Evolutionary conservation across 768 basidiomycete genomes (phyloP).

Genomic region (Heimioporus sp.): DNA sequence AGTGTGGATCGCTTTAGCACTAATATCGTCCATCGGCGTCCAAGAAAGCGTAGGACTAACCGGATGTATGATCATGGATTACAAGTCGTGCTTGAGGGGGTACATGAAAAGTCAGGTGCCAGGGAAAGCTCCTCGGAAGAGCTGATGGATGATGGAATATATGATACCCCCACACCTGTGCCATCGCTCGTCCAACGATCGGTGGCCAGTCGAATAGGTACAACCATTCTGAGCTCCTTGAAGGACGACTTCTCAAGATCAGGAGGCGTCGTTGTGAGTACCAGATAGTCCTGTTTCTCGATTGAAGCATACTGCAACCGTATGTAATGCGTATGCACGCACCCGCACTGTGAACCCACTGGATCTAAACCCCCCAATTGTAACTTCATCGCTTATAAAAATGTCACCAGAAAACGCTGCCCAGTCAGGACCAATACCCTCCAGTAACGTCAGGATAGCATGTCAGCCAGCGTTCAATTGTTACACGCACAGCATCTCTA

Average conservation of each 20-base stretch:
- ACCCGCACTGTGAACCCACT: slow-evolving; percentile 66
- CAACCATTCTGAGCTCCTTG: slow-evolving; percentile 53
- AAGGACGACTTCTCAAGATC: slow-evolving; percentile 56
- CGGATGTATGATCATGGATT: too few species aligned
- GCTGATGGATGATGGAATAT: slow-evolving; percentile 10
- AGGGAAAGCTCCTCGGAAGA: slow-evolving; percentile 25
- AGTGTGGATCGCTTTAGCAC: not conserved
- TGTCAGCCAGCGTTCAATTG: not conserved
- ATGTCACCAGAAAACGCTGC: slow-evolving; percentile 64
- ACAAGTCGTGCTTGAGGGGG: not conserved
- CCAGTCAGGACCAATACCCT: slow-evolving; percentile 68
- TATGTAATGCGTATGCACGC: slow-evolving; percentile 10
- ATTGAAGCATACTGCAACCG: not conserved
- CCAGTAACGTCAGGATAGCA: slow-evolving; percentile 7
- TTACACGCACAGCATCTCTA: slow-evolving; percentile 47
- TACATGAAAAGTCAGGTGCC: slow-evolving; percentile 10
- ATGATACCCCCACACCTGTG: slow-evolving; percentile 11
- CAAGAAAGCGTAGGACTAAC: not conserved
- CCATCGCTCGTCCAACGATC: slow-evolving; percentile 51
- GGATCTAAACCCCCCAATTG: slow-evolving; percentile 62
- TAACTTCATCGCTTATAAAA: slow-evolving; percentile 43
- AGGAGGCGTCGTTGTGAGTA: slow-evolving; percentile 58
- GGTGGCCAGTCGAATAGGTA: slow-evolving; percentile 67
- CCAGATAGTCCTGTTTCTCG: slow-evolving; percentile 58
- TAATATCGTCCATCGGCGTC: not conserved